Evolutionary conservation across 371 early-diverging fungal species (phyloP).

Genomic region (Sporodiniella umbellata): DNA sequence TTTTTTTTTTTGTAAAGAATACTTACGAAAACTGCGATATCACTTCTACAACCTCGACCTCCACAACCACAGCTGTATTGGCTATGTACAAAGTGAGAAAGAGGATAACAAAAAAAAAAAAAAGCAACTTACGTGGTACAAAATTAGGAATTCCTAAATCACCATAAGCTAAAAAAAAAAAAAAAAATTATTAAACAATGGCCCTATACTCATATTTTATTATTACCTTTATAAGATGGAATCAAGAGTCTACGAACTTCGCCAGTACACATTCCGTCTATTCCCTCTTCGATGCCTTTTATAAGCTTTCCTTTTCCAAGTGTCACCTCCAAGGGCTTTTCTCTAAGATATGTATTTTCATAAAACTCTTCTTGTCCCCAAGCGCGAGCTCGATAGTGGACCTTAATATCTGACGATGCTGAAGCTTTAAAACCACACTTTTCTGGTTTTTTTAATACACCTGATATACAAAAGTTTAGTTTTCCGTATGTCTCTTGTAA

Average conservation of each 20-base stretch:
- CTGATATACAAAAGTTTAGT: constrained; percentile 4
- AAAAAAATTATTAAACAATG: not conserved
- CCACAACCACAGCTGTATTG: constrained; percentile 34
- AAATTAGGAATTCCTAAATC: constrained; percentile 29
- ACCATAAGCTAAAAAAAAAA: constrained; percentile 24
- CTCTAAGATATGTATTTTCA: constrained; percentile 25
- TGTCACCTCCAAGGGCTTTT: constrained; percentile 12
- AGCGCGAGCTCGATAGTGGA: constrained; percentile 29
- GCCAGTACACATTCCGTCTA: constrained; percentile 69
- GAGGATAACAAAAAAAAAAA: not conserved
- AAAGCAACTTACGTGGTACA: constrained; percentile 27
- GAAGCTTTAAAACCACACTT: constrained; percentile 19
- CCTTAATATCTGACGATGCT: constrained; percentile 18
- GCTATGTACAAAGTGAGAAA: constrained; percentile 13
- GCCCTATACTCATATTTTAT: too few species aligned
- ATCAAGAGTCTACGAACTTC: constrained; percentile 63
- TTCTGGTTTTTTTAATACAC: constrained; percentile 16
- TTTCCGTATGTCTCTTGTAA: not conserved
- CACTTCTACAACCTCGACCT: constrained; percentile 34
- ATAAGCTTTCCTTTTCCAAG: constrained; percentile 14
- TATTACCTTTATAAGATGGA: constrained; percentile 50
- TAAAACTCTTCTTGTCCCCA: constrained; percentile 30
- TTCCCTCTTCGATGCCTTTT: constrained; percentile 64
- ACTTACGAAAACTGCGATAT: constrained; percentile 32
- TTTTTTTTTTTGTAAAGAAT: too few species aligned